Conservation (phyloP, 208 protist species). For the Strigomonas culicis region DNA sequence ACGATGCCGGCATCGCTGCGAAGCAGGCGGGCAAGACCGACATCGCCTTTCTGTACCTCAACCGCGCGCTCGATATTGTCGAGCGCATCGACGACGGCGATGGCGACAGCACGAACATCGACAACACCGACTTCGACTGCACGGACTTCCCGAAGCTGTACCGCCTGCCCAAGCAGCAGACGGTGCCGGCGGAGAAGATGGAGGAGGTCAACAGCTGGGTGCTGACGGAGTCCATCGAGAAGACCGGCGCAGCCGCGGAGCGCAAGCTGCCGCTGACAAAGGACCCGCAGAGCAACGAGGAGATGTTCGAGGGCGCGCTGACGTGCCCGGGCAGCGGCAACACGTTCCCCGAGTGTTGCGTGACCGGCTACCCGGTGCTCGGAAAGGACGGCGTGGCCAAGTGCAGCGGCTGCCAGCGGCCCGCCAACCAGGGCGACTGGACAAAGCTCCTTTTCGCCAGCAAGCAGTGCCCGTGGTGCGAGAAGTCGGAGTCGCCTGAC, state of each 20-base stretch:
- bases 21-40: constrained; percentile 50
- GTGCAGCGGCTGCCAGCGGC: constrained; percentile 71
- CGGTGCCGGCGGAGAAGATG: constrained; percentile 38
- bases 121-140: constrained; percentile 88
- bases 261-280: constrained; percentile 51
- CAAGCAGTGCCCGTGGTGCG: constrained; percentile 91
- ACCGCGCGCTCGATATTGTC: constrained; percentile 94
- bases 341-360: constrained; percentile 79
- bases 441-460: constrained; percentile 77
- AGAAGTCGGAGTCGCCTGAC: constrained; percentile 39
- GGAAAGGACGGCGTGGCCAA: constrained; percentile 44
- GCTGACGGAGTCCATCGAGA: constrained; percentile 88
- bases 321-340: constrained; percentile 66
- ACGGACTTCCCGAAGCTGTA: constrained; percentile 88
- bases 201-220: constrained; percentile 92
- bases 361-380: constrained; percentile 89
- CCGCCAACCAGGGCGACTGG: constrained; percentile 90
- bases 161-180: constrained; percentile 54
- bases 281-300: constrained; percentile 57
- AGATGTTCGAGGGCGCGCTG: constrained; percentile 84
- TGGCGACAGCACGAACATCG: constrained; percentile 62
- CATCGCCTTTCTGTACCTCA: constrained; percentile 95
- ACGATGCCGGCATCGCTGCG: constrained; percentile 93
- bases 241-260: constrained; percentile 31
- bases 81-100: constrained; percentile 93